phyloP scores from a whole-genome alignment of 305 asterid genomes.

The Caryopteris hybrid region DNA sequence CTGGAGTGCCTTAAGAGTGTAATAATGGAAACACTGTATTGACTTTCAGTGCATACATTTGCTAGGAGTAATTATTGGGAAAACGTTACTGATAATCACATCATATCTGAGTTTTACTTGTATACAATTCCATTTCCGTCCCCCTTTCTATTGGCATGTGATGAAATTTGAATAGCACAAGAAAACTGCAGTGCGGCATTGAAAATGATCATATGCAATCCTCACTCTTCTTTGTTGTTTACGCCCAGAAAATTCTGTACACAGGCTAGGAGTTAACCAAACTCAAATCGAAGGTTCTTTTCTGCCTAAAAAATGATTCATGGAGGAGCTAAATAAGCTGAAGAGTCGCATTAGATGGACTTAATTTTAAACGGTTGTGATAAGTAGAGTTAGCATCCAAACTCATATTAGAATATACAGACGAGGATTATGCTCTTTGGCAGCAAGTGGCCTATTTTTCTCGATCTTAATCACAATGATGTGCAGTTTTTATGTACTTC shows the following conservation, averaged over 20 bases:
- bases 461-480: background rate
- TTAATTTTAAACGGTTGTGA: background rate
- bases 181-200: too few relatives aligned
- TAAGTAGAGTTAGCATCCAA: background rate
- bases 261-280: background rate
- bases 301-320: background rate
- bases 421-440: background rate
- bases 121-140: background rate
- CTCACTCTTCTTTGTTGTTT: too few relatives aligned
- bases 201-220: too few relatives aligned
- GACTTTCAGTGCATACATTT: background rate
- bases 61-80: background rate
- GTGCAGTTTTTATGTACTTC: background rate
- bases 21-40: background rate
- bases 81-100: background rate
- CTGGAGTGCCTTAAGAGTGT: too few relatives aligned
- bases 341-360: background rate
- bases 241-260: background rate
- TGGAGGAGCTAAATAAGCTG: background rate
- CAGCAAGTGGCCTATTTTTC: background rate
- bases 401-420: too few relatives aligned
- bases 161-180: too few relatives aligned
- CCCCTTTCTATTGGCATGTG: too few relatives aligned
- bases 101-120: background rate
- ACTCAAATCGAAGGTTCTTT: background rate